Evolutionary conservation across 495 filamentous ascomycete genomes (phyloP).

Genomic region (Polyplosphaeria fusca): DNA sequence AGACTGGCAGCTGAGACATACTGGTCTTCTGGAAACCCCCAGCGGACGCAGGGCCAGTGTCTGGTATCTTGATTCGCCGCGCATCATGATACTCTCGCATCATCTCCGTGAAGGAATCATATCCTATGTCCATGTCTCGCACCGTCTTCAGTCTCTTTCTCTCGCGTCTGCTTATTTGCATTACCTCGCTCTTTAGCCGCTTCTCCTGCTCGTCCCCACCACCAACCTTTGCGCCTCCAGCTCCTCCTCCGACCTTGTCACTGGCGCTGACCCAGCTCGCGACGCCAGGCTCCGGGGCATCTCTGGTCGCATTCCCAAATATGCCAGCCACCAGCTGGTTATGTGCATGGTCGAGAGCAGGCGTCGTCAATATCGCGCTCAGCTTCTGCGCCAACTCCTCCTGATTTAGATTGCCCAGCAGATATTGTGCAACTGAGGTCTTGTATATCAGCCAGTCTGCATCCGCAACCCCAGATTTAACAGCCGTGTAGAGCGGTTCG

Average conservation of each 20-base stretch:
- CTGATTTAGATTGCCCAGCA: constrained; percentile 82
- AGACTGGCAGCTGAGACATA: constrained; percentile 46
- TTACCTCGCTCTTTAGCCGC: constrained; percentile 86
- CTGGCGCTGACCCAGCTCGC: constrained; percentile 94
- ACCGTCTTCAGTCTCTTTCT: constrained; percentile 82
- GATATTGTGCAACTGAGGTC: constrained; percentile 71
- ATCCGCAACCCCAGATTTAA: constrained; percentile 78
- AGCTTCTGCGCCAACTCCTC: constrained; percentile 75
- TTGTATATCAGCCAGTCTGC: constrained; percentile 82
- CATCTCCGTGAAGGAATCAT: constrained; percentile 19
- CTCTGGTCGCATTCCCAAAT: constrained; percentile 79
- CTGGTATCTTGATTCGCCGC: constrained; percentile 64
- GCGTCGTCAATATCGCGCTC: constrained; percentile 56
- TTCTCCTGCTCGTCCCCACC: constrained; percentile 88
- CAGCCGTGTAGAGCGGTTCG: constrained; percentile 80
- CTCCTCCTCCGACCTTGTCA: constrained; percentile 78
- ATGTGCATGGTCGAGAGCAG: constrained; percentile 63
- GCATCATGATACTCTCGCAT: constrained; percentile 58
- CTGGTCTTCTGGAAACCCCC: constrained; percentile 84
- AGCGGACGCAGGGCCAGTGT: constrained; percentile 76
- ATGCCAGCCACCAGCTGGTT: constrained; percentile 86
- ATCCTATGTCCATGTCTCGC: constrained; percentile 50
- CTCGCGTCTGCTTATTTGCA: constrained; percentile 84
- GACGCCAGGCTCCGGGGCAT: constrained; percentile 86
- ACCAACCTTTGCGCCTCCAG: constrained; percentile 60